phyloP scores from a whole-genome alignment of 2,329 filamentous ascomycete species.

The Trichoderma harzianum region DNA sequence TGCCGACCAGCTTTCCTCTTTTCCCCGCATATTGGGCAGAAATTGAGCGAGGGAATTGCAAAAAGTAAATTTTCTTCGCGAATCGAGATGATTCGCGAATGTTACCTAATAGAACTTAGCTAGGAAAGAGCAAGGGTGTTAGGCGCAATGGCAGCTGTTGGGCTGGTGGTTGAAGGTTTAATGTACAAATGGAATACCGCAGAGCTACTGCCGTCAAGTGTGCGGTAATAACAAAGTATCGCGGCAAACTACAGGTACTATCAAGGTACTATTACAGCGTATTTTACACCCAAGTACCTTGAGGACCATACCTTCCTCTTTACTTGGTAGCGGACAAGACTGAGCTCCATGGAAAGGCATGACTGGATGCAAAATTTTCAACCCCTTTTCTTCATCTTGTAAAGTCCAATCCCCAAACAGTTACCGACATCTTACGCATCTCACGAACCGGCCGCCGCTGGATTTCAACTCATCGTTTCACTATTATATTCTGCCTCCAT shows the following conservation, averaged over 20 bases:
- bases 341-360: background rate
- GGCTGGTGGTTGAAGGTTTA: background rate
- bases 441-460: background rate
- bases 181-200: background rate
- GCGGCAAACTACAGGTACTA: background rate
- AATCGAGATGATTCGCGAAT: background rate
- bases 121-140: background rate
- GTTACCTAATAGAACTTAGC: background rate
- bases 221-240: background rate
- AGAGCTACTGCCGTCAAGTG: background rate
- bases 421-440: background rate
- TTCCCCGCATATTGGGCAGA: background rate
- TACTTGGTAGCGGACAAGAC: background rate
- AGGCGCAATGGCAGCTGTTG: background rate
- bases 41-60: background rate
- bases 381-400: background rate
- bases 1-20: background rate
- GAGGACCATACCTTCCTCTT: background rate
- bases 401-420: background rate
- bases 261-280: background rate
- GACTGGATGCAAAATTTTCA: background rate
- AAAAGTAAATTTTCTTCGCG: background rate
- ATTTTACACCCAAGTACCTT: background rate
- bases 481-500: background rate
- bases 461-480: background rate